Percentiles rank a stretch among this genome's conserved stretches.
These are phyloP conservation scores for Leccinum fuscescens DNA, from an alignment of 1,284 basidiomycete species.

Conservation along the genomic window DNA sequence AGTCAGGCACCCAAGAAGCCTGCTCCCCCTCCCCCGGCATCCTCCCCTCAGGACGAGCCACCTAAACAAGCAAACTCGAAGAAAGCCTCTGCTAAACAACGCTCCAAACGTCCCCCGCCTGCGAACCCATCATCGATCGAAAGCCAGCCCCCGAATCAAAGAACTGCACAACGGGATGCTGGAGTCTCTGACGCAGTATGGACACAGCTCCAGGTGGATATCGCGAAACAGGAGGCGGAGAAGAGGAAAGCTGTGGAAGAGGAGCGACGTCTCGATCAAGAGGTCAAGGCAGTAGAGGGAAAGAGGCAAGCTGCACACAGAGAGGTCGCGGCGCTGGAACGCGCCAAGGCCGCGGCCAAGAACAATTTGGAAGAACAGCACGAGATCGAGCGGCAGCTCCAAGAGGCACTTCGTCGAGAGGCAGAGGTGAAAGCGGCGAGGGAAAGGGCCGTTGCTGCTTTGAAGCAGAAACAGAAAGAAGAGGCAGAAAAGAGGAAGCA, in stretches of 20 bases:
- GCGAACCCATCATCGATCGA: not conserved
- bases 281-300: constrained; percentile 14
- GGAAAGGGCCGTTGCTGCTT: constrained; percentile 35
- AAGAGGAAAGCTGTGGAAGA: constrained; percentile 26
- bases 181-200: constrained; percentile 49
- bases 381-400: constrained; percentile 24
- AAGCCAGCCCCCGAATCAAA: not conserved
- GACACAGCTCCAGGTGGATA: constrained; percentile 43
- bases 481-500: constrained; percentile 36
- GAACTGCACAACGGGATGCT: constrained; percentile 36
- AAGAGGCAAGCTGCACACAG: constrained; percentile 9
- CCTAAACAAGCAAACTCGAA: not conserved
- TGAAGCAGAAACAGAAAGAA: constrained; percentile 38
- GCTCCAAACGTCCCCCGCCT: constrained; percentile 4
- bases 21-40: constrained; percentile 10
- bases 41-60: not conserved
- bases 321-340: constrained; percentile 7
- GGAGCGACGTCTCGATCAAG: constrained; percentile 25
- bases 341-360: constrained; percentile 21
- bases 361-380: constrained; percentile 13
- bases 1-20: constrained; percentile 14
- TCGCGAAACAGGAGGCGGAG: constrained; percentile 29
- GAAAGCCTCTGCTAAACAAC: not conserved
- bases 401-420: constrained; percentile 27
- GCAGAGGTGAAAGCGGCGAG: constrained; percentile 26